phyloP scores from a whole-genome alignment of 2,329 filamentous ascomycete species.

The Diaporthe ilicicola region DNA sequence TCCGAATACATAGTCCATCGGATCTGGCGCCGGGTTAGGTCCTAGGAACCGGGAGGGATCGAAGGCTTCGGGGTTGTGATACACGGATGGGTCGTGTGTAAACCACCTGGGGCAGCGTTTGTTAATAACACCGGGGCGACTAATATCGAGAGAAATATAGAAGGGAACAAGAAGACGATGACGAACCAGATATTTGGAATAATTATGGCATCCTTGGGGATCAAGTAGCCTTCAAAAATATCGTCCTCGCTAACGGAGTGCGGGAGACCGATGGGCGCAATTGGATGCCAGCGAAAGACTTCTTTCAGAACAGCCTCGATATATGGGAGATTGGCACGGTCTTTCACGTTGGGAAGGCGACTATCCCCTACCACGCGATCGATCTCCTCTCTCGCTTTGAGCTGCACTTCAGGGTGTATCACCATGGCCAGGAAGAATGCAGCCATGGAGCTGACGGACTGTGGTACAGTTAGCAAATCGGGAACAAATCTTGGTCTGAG shows the following conservation, averaged over 20 bases:
- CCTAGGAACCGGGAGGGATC: slow-evolving; percentile 35
- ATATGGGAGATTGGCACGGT: slow-evolving; percentile 42
- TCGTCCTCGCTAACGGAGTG: slow-evolving; percentile 47
- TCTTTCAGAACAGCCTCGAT: slow-evolving; percentile 44
- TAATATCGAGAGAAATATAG: not conserved
- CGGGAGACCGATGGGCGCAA: slow-evolving; percentile 47
- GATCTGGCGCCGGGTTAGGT: slow-evolving; percentile 19
- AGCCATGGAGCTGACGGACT: slow-evolving; percentile 44
- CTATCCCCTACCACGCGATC: slow-evolving; percentile 39
- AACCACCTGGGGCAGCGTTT: slow-evolving; percentile 36
- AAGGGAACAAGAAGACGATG: not conserved
- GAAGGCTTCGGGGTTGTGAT: slow-evolving; percentile 30
- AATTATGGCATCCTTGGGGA: slow-evolving; percentile 40
- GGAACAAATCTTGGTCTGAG: slow-evolving; percentile 37
- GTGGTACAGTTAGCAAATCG: not conserved
- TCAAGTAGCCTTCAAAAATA: slow-evolving; percentile 38
- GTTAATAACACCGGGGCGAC: not conserved
- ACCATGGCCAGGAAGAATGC: slow-evolving; percentile 58
- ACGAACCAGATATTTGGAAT: slow-evolving; percentile 35
- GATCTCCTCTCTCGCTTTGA: slow-evolving; percentile 36
- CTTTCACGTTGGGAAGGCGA: slow-evolving; percentile 40
- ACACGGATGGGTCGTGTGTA: slow-evolving; percentile 30
- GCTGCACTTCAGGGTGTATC: slow-evolving; percentile 54
- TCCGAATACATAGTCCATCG: slow-evolving; percentile 29
- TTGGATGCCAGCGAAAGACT: slow-evolving; percentile 42